phyloP scores from a whole-genome alignment of 805 yeast genomes.

The Blastobotrys parvus region DNA sequence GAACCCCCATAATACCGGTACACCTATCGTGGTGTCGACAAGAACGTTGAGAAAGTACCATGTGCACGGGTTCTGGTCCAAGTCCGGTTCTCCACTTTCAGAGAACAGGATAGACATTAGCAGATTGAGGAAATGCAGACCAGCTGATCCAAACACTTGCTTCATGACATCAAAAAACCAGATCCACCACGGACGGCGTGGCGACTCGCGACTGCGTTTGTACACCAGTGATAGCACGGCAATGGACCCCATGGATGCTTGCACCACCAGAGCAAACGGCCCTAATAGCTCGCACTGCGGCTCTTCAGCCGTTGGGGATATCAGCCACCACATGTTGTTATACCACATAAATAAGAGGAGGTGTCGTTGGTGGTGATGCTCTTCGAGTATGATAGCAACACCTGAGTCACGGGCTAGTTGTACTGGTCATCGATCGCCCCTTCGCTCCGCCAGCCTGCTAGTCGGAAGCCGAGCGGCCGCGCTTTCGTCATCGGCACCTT shows the following conservation, averaged over 20 bases:
- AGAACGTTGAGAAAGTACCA: conserved; percentile 89
- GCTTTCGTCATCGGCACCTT: too few relatives aligned
- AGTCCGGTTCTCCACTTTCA: conserved; percentile 26
- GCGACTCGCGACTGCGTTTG: conserved; percentile 73
- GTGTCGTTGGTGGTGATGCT: too few relatives aligned
- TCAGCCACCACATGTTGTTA: neutral
- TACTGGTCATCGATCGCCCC: too few relatives aligned
- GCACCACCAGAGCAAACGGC: conserved; percentile 77
- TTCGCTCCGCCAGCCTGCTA: too few relatives aligned
- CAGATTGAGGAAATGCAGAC: conserved; percentile 73
- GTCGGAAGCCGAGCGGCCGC: too few relatives aligned
- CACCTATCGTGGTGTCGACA: conserved; percentile 90
- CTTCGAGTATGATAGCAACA: too few relatives aligned
- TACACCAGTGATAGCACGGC: conserved; percentile 66
- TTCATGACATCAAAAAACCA: conserved; percentile 89
- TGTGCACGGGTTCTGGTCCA: conserved; percentile 68
- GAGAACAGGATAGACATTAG: conserved; percentile 51
- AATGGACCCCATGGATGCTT: conserved; percentile 63
- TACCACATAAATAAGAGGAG: neutral
- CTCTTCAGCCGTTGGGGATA: conserved; percentile 9
- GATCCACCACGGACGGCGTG: conserved; percentile 78
- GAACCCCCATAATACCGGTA: conserved; percentile 61
- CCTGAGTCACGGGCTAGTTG: too few relatives aligned
- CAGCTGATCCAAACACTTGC: conserved; percentile 80
- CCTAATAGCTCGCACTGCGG: conserved; percentile 64